Conservation (phyloP, 805 yeast species). For the Metschnikowia continentalis region DNA sequence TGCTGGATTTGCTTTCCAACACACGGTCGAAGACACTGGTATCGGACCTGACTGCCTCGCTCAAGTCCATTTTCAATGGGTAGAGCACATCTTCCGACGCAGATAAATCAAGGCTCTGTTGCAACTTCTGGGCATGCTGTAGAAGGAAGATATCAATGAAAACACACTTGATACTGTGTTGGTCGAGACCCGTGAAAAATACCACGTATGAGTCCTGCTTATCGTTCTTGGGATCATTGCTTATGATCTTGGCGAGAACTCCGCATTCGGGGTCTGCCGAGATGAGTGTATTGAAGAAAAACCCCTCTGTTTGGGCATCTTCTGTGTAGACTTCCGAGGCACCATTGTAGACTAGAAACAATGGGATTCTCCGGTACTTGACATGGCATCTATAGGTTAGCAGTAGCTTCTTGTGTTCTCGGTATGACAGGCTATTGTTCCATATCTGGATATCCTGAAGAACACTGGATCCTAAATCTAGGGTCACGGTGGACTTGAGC, state of each 20-base stretch:
- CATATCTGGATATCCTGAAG: constrained; percentile 15
- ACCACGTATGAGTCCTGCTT: constrained; percentile 18
- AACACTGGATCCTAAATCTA: constrained; percentile 5
- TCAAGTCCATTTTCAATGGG: constrained; percentile 1
- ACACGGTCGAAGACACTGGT: constrained; percentile 34
- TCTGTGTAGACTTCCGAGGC: constrained; percentile 16
- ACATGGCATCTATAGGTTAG: constrained; percentile 8
- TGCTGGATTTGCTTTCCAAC: constrained; percentile 21
- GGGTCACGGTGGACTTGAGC: constrained; percentile 11
- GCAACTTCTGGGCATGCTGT: constrained; percentile 5
- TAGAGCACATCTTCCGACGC: constrained; percentile 5
- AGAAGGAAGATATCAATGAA: constrained; percentile 19
- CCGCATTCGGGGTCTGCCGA: constrained; percentile 4
- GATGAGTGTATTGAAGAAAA: constrained; percentile 8
- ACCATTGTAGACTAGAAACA: constrained; percentile 14
- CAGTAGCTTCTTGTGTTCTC: background rate
- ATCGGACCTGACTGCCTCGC: constrained; percentile 10
- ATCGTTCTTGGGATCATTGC: background rate
- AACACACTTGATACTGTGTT: constrained; percentile 15
- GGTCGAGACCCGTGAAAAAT: constrained; percentile 21
- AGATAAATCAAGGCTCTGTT: background rate
- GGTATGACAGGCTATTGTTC: constrained; percentile 4
- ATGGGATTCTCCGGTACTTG: constrained; percentile 12
- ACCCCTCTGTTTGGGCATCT: constrained; percentile 10
- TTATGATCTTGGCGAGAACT: constrained; percentile 7